Percentiles rank a stretch among this genome's conserved stretches.
phyloP scores from a whole-genome alignment of 345 rosid species.

The Iberis pinnata region DNA sequence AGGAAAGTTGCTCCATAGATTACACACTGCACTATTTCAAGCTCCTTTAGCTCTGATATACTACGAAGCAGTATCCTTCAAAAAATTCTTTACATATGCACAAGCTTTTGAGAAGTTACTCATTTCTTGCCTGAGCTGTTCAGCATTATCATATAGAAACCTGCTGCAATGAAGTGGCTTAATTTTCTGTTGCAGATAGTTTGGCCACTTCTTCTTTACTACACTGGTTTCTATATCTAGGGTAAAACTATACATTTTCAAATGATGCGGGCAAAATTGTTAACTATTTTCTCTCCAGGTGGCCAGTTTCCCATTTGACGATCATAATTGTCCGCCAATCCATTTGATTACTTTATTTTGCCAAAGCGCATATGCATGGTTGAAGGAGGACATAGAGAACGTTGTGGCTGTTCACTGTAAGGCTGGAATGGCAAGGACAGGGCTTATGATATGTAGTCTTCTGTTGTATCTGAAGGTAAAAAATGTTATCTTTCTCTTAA shows the following conservation, averaged over 20 bases:
- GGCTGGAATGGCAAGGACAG: conserved; percentile 95
- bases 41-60: neutral
- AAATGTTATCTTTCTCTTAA: neutral
- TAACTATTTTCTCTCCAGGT: conserved; percentile 37
- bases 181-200: conserved; percentile 3
- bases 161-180: neutral
- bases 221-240: neutral
- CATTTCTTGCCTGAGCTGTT: neutral
- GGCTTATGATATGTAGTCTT: conserved; percentile 88
- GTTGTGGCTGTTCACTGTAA: conserved; percentile 89
- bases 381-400: conserved; percentile 86
- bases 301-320: conserved; percentile 88
- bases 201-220: neutral
- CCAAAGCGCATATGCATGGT: conserved; percentile 83
- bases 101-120: conserved; percentile 6
- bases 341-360: conserved; percentile 70
- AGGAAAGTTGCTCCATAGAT: conserved; percentile 1
- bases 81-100: neutral
- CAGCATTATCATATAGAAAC: neutral
- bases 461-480: conserved; percentile 65
- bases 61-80: neutral
- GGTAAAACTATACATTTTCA: neutral
- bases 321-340: conserved; percentile 84
- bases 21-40: neutral
- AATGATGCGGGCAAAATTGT: neutral